These are phyloP conservation scores for Hymenoscyphus repandus DNA, from an alignment of 2,329 filamentous ascomycete species.

Conservation along the genomic window DNA sequence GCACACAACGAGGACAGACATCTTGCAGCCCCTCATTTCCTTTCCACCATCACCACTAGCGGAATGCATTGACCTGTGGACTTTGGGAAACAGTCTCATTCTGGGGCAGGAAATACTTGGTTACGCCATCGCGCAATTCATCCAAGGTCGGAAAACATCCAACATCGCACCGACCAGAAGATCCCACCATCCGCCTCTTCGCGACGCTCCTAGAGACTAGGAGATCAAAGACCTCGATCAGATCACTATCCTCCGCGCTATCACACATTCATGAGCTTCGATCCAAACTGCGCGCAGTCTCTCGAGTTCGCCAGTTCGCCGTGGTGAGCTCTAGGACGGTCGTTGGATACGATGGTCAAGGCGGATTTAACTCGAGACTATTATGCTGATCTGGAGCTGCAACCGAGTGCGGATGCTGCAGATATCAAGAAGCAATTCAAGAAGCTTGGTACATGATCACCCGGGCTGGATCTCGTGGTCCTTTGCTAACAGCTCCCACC, in stretches of 20 bases:
- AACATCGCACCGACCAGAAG: not conserved
- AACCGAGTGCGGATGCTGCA: slow-evolving; percentile 50
- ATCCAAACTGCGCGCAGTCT: too few relatives aligned
- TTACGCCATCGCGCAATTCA: not conserved
- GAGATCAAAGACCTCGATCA: too few relatives aligned
- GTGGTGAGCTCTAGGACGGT: not conserved
- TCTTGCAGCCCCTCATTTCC: too few relatives aligned
- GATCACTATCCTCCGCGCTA: too few relatives aligned
- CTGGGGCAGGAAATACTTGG: too few relatives aligned
- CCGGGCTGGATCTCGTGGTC: not conserved
- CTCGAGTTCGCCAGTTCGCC: too few relatives aligned
- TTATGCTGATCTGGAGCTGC: slow-evolving; percentile 62
- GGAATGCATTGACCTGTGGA: too few relatives aligned
- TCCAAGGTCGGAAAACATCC: not conserved
- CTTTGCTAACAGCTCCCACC: slow-evolving; percentile 12
- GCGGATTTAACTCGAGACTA: slow-evolving; percentile 46
- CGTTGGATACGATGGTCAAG: slow-evolving; percentile 29
- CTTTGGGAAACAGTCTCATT: too few relatives aligned
- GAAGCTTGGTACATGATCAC: slow-evolving; percentile 49
- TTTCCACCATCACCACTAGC: too few relatives aligned
- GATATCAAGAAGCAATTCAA: slow-evolving; percentile 68
- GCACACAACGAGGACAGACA: too few relatives aligned
- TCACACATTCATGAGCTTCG: too few relatives aligned
- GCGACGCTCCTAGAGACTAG: not conserved
- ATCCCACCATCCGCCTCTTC: not conserved